Evolutionary conservation across 257 asterid species (phyloP).

Genomic region (Solanum arcanum): DNA sequence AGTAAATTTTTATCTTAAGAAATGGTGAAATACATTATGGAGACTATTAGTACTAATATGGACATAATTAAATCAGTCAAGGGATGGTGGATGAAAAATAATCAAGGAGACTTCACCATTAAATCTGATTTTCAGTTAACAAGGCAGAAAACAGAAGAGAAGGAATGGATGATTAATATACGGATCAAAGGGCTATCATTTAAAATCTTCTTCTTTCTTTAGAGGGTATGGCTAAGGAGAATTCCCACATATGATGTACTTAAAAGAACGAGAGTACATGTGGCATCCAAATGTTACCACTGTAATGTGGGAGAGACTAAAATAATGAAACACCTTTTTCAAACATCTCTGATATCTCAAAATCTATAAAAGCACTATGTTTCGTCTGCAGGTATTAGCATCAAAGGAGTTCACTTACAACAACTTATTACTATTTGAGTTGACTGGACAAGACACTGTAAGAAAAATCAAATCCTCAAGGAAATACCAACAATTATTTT

Average conservation of each 20-base stretch:
- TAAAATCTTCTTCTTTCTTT: background rate
- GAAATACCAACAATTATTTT: background rate
- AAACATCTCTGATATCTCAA: background rate
- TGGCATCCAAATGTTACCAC: background rate
- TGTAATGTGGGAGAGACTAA: background rate
- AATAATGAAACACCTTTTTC: background rate
- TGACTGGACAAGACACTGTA: too few relatives aligned
- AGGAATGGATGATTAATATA: background rate
- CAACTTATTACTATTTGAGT: background rate
- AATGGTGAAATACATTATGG: background rate
- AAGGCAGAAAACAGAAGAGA: background rate
- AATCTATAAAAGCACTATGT: background rate
- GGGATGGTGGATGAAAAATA: background rate
- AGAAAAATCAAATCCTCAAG: too few relatives aligned
- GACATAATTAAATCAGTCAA: background rate
- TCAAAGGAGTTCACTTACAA: background rate
- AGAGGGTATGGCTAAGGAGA: background rate
- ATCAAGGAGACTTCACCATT: background rate
- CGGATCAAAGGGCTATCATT: background rate
- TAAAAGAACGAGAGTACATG: background rate
- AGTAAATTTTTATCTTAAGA: background rate
- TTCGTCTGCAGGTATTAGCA: background rate
- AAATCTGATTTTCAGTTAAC: background rate
- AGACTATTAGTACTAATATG: background rate
- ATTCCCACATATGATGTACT: background rate